A percentile compares a stretch with the other conserved stretches of the same genome.
phyloP scores from a whole-genome alignment of 1,284 basidiomycete genomes.

The Wolfiporia cocos region DNA sequence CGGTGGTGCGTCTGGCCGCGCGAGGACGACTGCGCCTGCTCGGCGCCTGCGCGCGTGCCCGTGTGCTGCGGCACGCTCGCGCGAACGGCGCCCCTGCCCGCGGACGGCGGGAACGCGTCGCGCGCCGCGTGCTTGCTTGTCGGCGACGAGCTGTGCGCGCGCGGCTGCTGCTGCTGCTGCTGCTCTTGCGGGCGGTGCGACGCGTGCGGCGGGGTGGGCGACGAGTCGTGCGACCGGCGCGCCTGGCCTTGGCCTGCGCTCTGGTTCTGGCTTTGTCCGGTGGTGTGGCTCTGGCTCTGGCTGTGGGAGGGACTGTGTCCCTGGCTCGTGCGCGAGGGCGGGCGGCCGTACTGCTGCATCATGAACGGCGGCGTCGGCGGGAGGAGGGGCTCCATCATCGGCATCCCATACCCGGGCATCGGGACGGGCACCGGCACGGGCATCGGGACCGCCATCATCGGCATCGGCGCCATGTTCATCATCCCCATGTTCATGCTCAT shows the following conservation, averaged over 20 bases:
- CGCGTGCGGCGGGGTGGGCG: conserved; percentile 1
- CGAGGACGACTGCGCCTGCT: conserved; percentile 2
- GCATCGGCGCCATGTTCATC: conserved; percentile 23
- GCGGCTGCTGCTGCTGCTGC: conserved; percentile 12
- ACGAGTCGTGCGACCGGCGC: conserved; percentile 4
- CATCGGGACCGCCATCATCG: conserved; percentile 31
- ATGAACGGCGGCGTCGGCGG: conserved; percentile 74
- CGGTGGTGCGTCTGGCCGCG: conserved; percentile 13
- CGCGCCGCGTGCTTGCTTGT: conserved; percentile 12
- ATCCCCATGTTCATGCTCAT: conserved; percentile 19
- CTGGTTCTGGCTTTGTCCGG: conserved; percentile 10
- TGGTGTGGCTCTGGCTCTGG: conserved; percentile 5
- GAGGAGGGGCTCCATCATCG: conserved; percentile 43
- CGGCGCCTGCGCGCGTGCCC: neutral
- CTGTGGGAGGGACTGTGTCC: conserved; percentile 6
- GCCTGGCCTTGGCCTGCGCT: conserved; percentile 1
- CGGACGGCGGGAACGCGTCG: conserved; percentile 11
- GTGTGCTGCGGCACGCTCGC: conserved; percentile 2
- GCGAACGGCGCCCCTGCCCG: conserved; percentile 18
- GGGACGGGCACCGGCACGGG: conserved; percentile 20
- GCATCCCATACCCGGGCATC: conserved; percentile 22
- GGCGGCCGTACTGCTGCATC: conserved; percentile 44
- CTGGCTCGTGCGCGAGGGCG: conserved; percentile 14
- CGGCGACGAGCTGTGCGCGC: conserved; percentile 25
- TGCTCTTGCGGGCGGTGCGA: conserved; percentile 9